Percentiles rank a stretch among this genome's conserved stretches.
These are phyloP conservation scores for Whalleya microplaca DNA, from an alignment of 2,329 filamentous ascomycete genomes.

Conservation along the genomic window DNA sequence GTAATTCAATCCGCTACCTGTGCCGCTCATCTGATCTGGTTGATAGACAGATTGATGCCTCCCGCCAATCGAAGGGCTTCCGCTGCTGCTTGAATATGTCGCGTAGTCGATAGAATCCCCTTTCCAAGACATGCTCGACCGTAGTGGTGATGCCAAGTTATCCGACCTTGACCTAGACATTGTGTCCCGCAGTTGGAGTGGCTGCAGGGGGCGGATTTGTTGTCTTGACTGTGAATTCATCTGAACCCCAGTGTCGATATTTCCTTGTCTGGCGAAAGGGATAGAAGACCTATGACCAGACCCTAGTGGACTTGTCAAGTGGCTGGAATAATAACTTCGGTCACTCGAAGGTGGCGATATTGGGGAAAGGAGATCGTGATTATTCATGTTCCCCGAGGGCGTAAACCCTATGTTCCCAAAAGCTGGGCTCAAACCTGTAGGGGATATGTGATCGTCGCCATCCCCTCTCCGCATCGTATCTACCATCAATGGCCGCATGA, in stretches of 20 bases:
- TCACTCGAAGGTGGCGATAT: slow-evolving; percentile 59
- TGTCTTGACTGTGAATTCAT: slow-evolving; percentile 50
- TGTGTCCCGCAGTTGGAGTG: slow-evolving; percentile 61
- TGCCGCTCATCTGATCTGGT: slow-evolving; percentile 49
- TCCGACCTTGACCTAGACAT: slow-evolving; percentile 61
- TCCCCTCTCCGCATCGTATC: slow-evolving; percentile 67
- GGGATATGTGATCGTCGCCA: slow-evolving; percentile 68
- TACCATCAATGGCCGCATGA: slow-evolving; percentile 70
- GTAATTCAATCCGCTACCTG: slow-evolving; percentile 49
- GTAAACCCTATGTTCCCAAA: slow-evolving; percentile 71
- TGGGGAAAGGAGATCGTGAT: slow-evolving; percentile 60
- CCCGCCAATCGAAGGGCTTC: slow-evolving; percentile 51
- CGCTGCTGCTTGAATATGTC: slow-evolving; percentile 50
- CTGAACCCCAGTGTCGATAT: slow-evolving; percentile 50
- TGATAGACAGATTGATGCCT: slow-evolving; percentile 56
- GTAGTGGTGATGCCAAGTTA: slow-evolving; percentile 60
- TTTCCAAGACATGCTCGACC: slow-evolving; percentile 67
- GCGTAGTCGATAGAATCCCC: slow-evolving; percentile 62
- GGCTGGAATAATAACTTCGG: slow-evolving; percentile 56
- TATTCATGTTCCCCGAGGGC: slow-evolving; percentile 53
- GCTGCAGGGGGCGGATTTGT: slow-evolving; percentile 56
- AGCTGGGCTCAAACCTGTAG: slow-evolving; percentile 67
- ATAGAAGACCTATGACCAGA: slow-evolving; percentile 54
- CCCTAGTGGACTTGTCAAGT: slow-evolving; percentile 52
- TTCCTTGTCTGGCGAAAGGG: slow-evolving; percentile 55